phyloP scores from a whole-genome alignment of 139 green algal genomes.

The Astrephomene gubernaculifera region DNA sequence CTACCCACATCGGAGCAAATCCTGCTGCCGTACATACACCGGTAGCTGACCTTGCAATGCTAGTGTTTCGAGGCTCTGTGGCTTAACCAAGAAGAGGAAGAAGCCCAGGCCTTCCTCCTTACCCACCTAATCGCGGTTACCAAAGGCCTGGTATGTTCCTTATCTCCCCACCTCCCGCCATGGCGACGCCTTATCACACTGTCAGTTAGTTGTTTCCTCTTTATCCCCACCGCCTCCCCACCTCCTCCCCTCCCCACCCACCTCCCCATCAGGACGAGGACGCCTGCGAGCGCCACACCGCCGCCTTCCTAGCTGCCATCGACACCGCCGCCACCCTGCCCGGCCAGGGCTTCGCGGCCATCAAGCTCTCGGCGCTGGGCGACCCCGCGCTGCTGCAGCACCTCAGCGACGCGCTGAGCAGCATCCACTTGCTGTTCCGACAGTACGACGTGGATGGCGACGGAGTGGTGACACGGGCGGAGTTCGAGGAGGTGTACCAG shows the following conservation, averaged over 20 bases:
- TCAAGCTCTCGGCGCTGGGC: constrained; percentile 90
- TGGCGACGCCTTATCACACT: too few relatives aligned
- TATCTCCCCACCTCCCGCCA: too few relatives aligned
- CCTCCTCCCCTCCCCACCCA: not conserved
- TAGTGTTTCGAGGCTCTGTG: too few relatives aligned
- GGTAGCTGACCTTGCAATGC: too few relatives aligned
- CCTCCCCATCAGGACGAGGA: not conserved
- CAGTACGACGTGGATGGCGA: constrained; percentile 19
- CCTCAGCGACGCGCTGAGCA: not conserved
- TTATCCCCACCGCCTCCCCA: not conserved
- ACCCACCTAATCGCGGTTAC: too few relatives aligned
- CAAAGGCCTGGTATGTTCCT: too few relatives aligned
- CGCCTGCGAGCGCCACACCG: constrained; percentile 2
- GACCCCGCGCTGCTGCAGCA: constrained; percentile 79
- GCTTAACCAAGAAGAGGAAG: too few relatives aligned
- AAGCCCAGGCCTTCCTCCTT: too few relatives aligned
- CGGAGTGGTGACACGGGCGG: not conserved
- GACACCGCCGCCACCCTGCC: constrained; percentile 68
- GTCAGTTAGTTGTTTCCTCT: too few relatives aligned
- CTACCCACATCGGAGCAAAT: too few relatives aligned
- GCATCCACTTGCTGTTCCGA: constrained; percentile 1
- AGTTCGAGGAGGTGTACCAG: constrained; percentile 8
- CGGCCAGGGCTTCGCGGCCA: constrained; percentile 84
- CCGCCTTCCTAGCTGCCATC: constrained; percentile 71
- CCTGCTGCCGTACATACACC: too few relatives aligned